A percentile compares a stretch with the other conserved stretches of the same genome.
Evolutionary conservation across 768 basidiomycete genomes (phyloP).

Genomic region (Trametes cingulata): DNA sequence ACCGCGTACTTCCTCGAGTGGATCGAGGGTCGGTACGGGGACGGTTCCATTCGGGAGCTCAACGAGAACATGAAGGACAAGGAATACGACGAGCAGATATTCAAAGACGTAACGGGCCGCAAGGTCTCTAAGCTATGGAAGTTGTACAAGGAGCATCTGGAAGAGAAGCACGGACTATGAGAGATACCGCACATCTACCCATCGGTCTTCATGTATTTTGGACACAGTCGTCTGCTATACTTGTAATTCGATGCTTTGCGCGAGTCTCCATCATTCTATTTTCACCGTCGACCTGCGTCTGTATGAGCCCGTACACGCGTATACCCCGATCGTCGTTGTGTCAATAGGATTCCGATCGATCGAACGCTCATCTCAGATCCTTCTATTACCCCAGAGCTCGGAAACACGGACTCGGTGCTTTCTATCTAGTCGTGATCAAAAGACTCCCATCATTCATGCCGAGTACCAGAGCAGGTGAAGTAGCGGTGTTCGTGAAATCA

Average conservation of each 20-base stretch:
- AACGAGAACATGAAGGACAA: conserved; percentile 54
- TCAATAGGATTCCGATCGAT: too few relatives aligned
- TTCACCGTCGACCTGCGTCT: too few relatives aligned
- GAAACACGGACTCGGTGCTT: too few relatives aligned
- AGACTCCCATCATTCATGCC: too few relatives aligned
- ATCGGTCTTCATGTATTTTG: neutral
- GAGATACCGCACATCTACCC: neutral
- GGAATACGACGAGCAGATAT: conserved; percentile 52
- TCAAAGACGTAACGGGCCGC: conserved; percentile 52
- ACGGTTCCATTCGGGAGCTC: conserved; percentile 55
- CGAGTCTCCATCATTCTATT: too few relatives aligned
- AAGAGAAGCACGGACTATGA: conserved; percentile 8
- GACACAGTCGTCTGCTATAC: too few relatives aligned
- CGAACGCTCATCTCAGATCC: too few relatives aligned
- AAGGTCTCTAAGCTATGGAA: conserved; percentile 59
- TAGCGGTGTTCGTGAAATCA: conserved; percentile 1
- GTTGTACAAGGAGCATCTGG: conserved; percentile 48
- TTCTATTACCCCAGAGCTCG: too few relatives aligned
- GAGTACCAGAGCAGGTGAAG: neutral
- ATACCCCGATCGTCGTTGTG: too few relatives aligned
- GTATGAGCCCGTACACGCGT: too few relatives aligned
- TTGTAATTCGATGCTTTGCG: too few relatives aligned
- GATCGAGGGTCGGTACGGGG: conserved; percentile 54
- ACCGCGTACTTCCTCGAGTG: conserved; percentile 79
- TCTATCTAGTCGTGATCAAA: too few relatives aligned